Base-by-base conservation (phyloP, 371 early-diverging fungal genomes). In the Actinomucor elegans region DNA sequence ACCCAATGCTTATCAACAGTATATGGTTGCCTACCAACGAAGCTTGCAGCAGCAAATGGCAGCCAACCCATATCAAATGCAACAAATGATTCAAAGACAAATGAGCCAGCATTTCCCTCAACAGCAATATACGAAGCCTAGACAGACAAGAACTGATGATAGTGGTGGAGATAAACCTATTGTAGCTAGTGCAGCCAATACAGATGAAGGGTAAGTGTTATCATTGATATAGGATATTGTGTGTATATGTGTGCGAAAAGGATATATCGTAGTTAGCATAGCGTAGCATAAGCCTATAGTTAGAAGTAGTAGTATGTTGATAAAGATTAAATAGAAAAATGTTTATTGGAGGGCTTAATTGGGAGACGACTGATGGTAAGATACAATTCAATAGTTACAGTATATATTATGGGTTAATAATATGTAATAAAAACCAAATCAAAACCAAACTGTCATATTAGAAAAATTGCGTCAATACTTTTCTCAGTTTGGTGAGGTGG, bases 271-370 rank as follows among this genome's bases (percentile, higher is more conserved):
- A n/a, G n/a, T n/a, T n/a, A n/a, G n/a, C n/a, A n/a, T n/a, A n/a
- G n/a, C n/a, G n/a, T n/a, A n/a, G n/a, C n/a, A n/a, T n/a, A n/a
- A n/a, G n/a, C n/a, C n/a, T n/a, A n/a, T n/a, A n/a, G n/a, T n/a
- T n/a, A n/a, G n/a, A n/a, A n/a, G n/a, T n/a, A n/a, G n/a, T n/a
- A n/a, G n/a, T n/a, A n/a, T n/a, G n/a, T n/a, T n/a, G n/a, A n/a
- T n/a, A 24, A 47, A 28, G 38, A 20, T 43, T 33, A 31, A 31
- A 61, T 78, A 87, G 91, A 61, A 93, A 95, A 80, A 77, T 95
- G 77, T 95, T 93, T 79, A 86, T 94, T 61, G 96, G 96, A 55
- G 94, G 94, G 44, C 82, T 96, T 53, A 90, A 91, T 77, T 96
- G 94, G 94, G 88, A 85, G 64, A 93, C 94, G 24, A 90, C 87